These are phyloP conservation scores for Kuraishia molischiana DNA, from an alignment of 805 yeast species.

Conservation along the genomic window DNA sequence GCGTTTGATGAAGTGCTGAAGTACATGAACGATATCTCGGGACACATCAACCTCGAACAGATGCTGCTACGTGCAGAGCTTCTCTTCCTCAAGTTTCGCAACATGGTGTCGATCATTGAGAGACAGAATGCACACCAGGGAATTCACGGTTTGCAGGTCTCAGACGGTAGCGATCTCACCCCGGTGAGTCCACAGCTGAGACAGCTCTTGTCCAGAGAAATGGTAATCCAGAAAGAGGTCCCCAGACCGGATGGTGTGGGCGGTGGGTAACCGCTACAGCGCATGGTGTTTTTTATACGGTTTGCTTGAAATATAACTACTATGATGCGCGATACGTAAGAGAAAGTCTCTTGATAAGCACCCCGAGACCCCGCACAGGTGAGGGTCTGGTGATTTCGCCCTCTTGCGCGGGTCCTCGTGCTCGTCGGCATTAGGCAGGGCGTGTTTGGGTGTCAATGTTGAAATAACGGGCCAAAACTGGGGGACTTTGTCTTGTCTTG, in stretches of 20 bases:
- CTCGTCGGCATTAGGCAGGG: no score
- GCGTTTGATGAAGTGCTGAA: constrained; percentile 88
- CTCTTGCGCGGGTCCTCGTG: no score
- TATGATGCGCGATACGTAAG: no score
- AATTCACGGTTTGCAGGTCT: constrained; percentile 3
- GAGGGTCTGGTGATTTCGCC: no score
- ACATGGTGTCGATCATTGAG: constrained; percentile 74
- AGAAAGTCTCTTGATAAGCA: no score
- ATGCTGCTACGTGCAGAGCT: constrained; percentile 78
- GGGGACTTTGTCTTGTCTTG: no score
- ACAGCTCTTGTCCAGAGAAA: constrained; percentile 44
- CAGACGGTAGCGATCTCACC: constrained; percentile 15
- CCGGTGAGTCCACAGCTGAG: constrained; percentile 45
- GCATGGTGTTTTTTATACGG: background rate
- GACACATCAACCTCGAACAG: constrained; percentile 66
- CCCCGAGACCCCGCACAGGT: no score
- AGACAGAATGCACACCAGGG: constrained; percentile 22
- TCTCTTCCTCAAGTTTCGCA: constrained; percentile 68
- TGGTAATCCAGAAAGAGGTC: constrained; percentile 55
- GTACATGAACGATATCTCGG: constrained; percentile 84
- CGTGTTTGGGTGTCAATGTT: no score
- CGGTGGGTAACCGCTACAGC: constrained; percentile 7
- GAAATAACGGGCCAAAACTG: no score
- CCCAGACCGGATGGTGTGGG: constrained; percentile 15
- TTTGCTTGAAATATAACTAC: no score